A percentile compares a stretch with the other conserved stretches of the same genome.
phyloP scores from a whole-genome alignment of 1,284 basidiomycete genomes.

The Cryptococcus sp. region DNA sequence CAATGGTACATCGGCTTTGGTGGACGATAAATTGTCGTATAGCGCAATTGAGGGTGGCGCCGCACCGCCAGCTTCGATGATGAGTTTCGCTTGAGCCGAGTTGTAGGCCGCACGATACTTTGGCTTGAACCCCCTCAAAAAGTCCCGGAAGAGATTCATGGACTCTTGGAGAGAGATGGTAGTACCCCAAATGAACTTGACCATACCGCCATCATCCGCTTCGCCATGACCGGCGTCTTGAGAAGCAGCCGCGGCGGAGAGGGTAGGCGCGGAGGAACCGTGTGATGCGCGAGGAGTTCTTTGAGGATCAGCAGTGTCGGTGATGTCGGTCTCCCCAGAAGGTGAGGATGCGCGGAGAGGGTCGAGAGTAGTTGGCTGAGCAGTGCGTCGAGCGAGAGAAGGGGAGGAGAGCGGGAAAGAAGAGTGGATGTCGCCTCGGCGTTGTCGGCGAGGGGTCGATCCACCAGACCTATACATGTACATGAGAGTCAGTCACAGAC shows the following conservation, averaged over 20 bases:
- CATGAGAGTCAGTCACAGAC: conserved; percentile 6
- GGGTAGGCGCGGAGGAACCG: conserved; percentile 61
- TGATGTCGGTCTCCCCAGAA: conserved; percentile 48
- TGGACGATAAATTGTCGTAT: conserved; percentile 58
- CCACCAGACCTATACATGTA: conserved; percentile 47
- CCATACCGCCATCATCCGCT: conserved; percentile 62
- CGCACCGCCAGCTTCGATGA: conserved; percentile 37
- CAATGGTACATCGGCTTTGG: conserved; percentile 67
- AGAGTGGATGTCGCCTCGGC: conserved; percentile 81
- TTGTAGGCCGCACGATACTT: conserved; percentile 79
- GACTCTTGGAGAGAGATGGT: conserved; percentile 86
- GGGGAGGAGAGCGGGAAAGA: conserved; percentile 67
- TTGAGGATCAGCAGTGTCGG: conserved; percentile 57
- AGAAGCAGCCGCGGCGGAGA: conserved; percentile 63
- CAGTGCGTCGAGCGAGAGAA: conserved; percentile 40
- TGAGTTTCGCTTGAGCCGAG: conserved; percentile 53
- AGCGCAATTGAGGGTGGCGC: conserved; percentile 44
- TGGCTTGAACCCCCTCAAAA: conserved; percentile 87
- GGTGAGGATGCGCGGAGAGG: conserved; percentile 23
- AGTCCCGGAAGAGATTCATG: conserved; percentile 87
- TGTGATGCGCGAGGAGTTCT: conserved; percentile 16
- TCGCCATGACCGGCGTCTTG: conserved; percentile 25
- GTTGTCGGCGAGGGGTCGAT: conserved; percentile 65
- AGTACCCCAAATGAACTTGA: conserved; percentile 93
- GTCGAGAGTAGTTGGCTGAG: conserved; percentile 9